phyloP scores from a whole-genome alignment of 2,329 filamentous ascomycete species.

The Leptodontidium sp. region DNA sequence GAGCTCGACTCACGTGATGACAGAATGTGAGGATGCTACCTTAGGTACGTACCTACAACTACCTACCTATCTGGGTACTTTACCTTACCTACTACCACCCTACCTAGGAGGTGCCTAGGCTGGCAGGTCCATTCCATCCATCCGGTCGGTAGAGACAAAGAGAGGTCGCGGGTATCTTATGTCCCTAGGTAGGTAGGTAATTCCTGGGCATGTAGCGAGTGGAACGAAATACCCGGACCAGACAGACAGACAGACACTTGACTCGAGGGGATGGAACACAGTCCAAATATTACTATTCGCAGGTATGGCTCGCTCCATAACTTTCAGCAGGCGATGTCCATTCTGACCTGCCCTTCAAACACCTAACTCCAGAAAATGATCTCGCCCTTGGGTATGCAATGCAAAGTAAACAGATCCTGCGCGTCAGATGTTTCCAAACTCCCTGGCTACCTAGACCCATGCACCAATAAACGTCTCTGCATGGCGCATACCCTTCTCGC shows the following conservation, averaged over 20 bases:
- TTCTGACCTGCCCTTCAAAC: constrained; percentile 32
- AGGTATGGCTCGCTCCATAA: not conserved
- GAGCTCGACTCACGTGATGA: too few species aligned
- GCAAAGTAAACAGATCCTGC: constrained; percentile 21
- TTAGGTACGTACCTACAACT: too few species aligned
- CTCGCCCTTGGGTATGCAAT: constrained; percentile 33
- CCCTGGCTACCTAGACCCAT: not conserved
- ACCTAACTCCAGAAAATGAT: constrained; percentile 23
- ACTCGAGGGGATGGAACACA: not conserved
- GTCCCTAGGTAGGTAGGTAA: too few species aligned
- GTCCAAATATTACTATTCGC: constrained; percentile 16
- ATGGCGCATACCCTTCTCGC: not conserved
- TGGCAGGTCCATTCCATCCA: too few species aligned
- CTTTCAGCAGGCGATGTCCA: constrained; percentile 23
- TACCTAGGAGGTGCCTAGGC: too few species aligned
- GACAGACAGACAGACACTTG: not conserved
- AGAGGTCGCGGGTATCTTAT: too few species aligned
- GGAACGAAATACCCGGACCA: not conserved
- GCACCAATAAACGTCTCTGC: not conserved
- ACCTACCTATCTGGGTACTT: too few species aligned
- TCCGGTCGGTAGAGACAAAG: too few species aligned
- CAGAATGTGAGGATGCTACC: too few species aligned
- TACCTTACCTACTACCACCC: too few species aligned
- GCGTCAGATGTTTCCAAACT: constrained; percentile 20
- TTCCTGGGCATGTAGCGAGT: too few species aligned